Evolutionary conservation across 2,329 filamentous ascomycete species (phyloP).

Genomic region (Talaromyces sp.): DNA sequence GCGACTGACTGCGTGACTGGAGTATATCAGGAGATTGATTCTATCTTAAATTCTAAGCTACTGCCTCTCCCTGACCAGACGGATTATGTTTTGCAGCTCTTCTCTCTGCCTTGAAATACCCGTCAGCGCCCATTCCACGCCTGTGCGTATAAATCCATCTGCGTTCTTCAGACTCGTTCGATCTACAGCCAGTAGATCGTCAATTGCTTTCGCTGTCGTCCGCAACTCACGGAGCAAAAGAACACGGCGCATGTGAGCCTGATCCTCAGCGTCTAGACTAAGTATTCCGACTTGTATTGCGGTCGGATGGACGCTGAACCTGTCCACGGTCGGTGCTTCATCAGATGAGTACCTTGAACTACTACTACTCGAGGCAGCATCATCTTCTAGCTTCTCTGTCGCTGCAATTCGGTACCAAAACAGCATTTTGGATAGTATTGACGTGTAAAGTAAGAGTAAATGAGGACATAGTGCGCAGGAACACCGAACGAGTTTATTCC

Average conservation of each 20-base stretch:
- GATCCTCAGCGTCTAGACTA: slow-evolving; percentile 1
- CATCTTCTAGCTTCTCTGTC: not conserved
- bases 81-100: not conserved
- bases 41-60: not conserved
- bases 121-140: slow-evolving; percentile 1
- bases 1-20: not conserved
- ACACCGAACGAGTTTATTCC: slow-evolving; percentile 2
- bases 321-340: not conserved
- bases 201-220: slow-evolving; percentile 1
- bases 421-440: slow-evolving; percentile 9
- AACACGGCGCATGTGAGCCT: slow-evolving; percentile 3
- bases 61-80: not conserved
- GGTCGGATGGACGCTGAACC: slow-evolving; percentile 3
- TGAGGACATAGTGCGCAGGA: slow-evolving; percentile 11
- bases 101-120: slow-evolving; percentile 4
- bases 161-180: not conserved
- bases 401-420: slow-evolving; percentile 15
- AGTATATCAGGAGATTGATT: not conserved
- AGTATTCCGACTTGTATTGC: not conserved
- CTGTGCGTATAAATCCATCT: not conserved
- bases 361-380: not conserved
- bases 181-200: slow-evolving; percentile 10
- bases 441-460: slow-evolving; percentile 1
- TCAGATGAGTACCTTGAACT: not conserved
- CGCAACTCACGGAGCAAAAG: slow-evolving; percentile 9